Base-by-base conservation (phyloP, 148 eudicot species). In the Fagopyrum esculentum region DNA sequence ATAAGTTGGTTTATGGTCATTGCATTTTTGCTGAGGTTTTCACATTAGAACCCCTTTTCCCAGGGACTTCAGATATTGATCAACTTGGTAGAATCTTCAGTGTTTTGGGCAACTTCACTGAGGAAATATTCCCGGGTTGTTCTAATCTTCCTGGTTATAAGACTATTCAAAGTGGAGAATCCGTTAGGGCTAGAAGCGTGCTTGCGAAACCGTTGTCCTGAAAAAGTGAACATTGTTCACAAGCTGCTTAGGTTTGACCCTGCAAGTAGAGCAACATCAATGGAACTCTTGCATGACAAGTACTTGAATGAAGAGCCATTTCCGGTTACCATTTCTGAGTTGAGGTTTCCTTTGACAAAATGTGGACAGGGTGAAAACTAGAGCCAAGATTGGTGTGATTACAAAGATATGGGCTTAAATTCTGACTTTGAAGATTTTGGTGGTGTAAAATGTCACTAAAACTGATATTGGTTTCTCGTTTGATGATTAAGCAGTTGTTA, bases 1-100 rank as follows among this genome's bases (percentile, higher is more conserved):
- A 0, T 96, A 91, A 85, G 73, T 95, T 45, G 97, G 90, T 71
- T 85, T 95, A 45, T 95, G 98, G 98, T 89, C 98, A 54, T 75
- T 94, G 72, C 78, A 90, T 94, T 69, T 87, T 95, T 70, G 88
- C 93, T 0, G 98, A 95, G 96, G 88, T 90, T 46, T 82, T 92
- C 71, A 89, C 84, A 73, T 84, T 95, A 61, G 81, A 92, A 30
- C 93, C 97, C 47, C 77, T 89, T 45, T 92, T 92, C 26, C 96
- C 97, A 0, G 97, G 98, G 50, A 80, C 81, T 35, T 88, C 26
- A 22, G 26, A 22, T 22, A 22, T 22, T 22, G 26, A 22, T 22
- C 26, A 22, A 22, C 26, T 22, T 22, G 26, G 26, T 22, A 92
- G 87, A 81, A 90, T 90, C 74, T 84, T 90, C 68, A 79, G 77